These are phyloP conservation scores for Fusarium decemcellulare DNA, from an alignment of 2,329 filamentous ascomycete species.

Conservation along the genomic window DNA sequence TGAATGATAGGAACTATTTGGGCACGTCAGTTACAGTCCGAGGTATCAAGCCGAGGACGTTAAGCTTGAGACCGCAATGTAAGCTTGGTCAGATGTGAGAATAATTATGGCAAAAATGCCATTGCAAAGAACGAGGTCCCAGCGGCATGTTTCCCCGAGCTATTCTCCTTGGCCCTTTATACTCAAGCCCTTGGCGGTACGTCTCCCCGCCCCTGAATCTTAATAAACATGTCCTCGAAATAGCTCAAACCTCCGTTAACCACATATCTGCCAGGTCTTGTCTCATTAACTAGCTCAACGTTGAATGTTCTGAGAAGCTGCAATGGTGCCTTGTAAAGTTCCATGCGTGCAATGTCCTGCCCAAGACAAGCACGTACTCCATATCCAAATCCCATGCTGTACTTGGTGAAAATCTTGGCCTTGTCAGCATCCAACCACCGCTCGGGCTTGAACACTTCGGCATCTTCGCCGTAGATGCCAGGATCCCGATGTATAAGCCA, in stretches of 20 bases:
- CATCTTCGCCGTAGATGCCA: slow-evolving; percentile 50
- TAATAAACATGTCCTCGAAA: slow-evolving; percentile 35
- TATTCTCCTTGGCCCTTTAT: too few relatives aligned
- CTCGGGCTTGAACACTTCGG: slow-evolving; percentile 56
- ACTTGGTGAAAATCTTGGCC: slow-evolving; percentile 48
- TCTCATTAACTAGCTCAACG: slow-evolving; percentile 19
- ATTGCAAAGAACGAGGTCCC: too few relatives aligned
- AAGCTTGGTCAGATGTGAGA: too few relatives aligned
- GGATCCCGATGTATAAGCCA: slow-evolving; percentile 54
- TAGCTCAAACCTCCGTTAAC: slow-evolving; percentile 39
- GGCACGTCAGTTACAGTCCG: too few relatives aligned
- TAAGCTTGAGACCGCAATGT: too few relatives aligned
- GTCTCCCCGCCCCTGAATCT: slow-evolving; percentile 14
- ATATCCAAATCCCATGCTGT: slow-evolving; percentile 54
- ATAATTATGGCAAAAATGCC: too few relatives aligned
- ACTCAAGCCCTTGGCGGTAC: too few relatives aligned
- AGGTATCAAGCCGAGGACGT: too few relatives aligned
- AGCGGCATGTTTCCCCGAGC: too few relatives aligned
- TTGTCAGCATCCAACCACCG: slow-evolving; percentile 55
- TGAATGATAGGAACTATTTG: too few relatives aligned
- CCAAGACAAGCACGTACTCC: slow-evolving; percentile 61
- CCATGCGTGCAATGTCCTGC: slow-evolving; percentile 59
- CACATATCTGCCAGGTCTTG: slow-evolving; percentile 26
- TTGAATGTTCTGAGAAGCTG: slow-evolving; percentile 36
- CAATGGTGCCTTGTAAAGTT: slow-evolving; percentile 50